Conservation (phyloP, 441 rosid species). For the Aquilaria agallochum region DNA sequence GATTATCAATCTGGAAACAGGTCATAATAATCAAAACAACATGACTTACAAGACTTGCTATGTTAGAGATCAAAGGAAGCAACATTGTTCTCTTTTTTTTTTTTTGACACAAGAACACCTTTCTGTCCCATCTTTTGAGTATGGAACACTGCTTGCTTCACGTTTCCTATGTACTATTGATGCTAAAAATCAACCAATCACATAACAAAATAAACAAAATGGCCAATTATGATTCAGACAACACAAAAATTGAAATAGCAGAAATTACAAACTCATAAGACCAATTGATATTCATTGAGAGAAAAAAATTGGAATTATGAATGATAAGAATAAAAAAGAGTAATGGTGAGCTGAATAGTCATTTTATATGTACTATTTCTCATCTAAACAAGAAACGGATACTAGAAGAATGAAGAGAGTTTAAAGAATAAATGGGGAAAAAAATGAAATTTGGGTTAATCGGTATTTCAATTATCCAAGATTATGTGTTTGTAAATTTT, state of each 20-base stretch:
- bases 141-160: conserved; percentile 92
- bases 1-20: neutral
- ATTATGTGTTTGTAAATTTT: too few species aligned
- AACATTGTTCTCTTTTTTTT: conserved; percentile 87
- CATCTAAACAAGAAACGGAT: conserved; percentile 21
- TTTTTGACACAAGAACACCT: conserved; percentile 92
- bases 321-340: conserved; percentile 39
- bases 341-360: conserved; percentile 49
- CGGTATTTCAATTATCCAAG: too few species aligned
- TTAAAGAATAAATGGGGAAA: too few species aligned
- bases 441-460: too few species aligned
- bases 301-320: conserved; percentile 35
- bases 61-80: conserved; percentile 95
- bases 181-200: conserved; percentile 44
- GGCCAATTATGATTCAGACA: neutral
- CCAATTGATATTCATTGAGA: conserved; percentile 96
- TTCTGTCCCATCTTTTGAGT: conserved; percentile 97
- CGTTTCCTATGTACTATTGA: conserved; percentile 89
- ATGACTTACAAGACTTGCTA: conserved; percentile 79
- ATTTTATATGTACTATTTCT: conserved; percentile 14
- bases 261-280: conserved; percentile 83
- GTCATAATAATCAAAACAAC: neutral
- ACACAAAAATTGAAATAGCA: neutral
- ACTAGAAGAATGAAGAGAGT: conserved; percentile 14
- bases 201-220: neutral